Conservation (phyloP, 2,329 filamentous ascomycete genomes). For the Sporothrix variecibatus region DNA sequence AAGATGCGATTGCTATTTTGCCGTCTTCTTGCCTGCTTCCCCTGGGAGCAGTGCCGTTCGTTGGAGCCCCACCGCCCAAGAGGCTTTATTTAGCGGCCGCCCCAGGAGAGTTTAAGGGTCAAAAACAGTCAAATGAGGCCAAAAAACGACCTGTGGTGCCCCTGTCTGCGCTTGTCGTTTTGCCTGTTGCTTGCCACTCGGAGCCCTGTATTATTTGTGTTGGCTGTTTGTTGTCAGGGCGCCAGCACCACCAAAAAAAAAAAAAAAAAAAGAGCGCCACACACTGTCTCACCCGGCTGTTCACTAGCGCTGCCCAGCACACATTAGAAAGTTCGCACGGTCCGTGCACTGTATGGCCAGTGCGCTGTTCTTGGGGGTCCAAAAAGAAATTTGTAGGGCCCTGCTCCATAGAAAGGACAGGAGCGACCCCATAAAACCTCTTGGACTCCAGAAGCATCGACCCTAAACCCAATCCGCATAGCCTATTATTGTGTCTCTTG, state of each 20-base stretch:
- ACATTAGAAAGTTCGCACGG: background rate
- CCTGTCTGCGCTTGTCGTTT: background rate
- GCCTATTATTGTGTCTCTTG: background rate
- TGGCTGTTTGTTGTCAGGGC: background rate
- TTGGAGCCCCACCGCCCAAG: background rate
- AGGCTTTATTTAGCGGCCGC: background rate
- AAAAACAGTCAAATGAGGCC: background rate
- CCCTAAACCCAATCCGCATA: slow-evolving; percentile 27
- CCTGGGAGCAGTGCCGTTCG: background rate
- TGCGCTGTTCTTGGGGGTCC: background rate
- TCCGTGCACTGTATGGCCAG: slow-evolving; percentile 16
- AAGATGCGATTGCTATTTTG: background rate
- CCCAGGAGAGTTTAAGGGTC: background rate
- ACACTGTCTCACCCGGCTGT: background rate
- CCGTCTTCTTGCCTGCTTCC: background rate
- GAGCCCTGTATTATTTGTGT: background rate
- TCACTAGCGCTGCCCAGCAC: too few species aligned
- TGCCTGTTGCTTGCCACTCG: background rate
- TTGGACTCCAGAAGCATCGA: background rate
- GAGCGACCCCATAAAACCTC: background rate
- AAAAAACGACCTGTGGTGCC: background rate
- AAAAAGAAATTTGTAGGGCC: slow-evolving; percentile 3
- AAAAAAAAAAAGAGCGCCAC: too few species aligned
- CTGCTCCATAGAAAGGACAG: background rate
- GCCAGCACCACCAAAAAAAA: background rate